phyloP scores from a whole-genome alignment of 352 stramenopile species.

The Phytophthora syringae region DNA sequence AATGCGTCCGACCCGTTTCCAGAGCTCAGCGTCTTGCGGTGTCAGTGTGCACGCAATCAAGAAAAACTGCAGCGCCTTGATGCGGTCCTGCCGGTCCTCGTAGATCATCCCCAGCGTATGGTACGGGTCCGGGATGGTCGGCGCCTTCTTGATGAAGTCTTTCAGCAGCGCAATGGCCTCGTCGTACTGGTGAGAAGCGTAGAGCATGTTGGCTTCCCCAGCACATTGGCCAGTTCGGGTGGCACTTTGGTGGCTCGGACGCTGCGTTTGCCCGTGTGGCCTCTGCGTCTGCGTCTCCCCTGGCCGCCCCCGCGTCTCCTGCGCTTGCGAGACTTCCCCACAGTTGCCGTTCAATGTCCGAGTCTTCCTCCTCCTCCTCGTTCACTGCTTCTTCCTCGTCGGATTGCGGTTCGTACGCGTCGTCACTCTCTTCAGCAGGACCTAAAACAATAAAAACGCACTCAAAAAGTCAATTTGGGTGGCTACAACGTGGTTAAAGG shows the following conservation, averaged over 20 bases:
- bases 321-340: conserved; percentile 76
- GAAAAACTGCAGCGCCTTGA: conserved; percentile 88
- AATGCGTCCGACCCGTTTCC: conserved; percentile 85
- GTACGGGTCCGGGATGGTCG: conserved; percentile 87
- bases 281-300: conserved; percentile 39
- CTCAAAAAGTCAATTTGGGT: background rate
- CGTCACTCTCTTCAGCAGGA: conserved; percentile 48
- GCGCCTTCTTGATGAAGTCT: conserved; percentile 91
- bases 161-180: conserved; percentile 83
- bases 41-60: conserved; percentile 86
- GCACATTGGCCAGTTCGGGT: conserved; percentile 75
- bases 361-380: conserved; percentile 78
- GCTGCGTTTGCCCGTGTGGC: conserved; percentile 52
- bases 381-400: conserved; percentile 64
- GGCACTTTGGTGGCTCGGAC: conserved; percentile 81
- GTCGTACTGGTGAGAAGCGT: conserved; percentile 88
- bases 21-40: conserved; percentile 82
- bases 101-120: conserved; percentile 91
- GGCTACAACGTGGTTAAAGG: background rate
- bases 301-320: conserved; percentile 38
- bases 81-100: conserved; percentile 80
- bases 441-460: conserved; percentile 9
- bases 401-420: conserved; percentile 64
- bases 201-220: conserved; percentile 86
- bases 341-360: conserved; percentile 84